Conservation (phyloP, 805 yeast genomes). For the Candida boleticola region DNA sequence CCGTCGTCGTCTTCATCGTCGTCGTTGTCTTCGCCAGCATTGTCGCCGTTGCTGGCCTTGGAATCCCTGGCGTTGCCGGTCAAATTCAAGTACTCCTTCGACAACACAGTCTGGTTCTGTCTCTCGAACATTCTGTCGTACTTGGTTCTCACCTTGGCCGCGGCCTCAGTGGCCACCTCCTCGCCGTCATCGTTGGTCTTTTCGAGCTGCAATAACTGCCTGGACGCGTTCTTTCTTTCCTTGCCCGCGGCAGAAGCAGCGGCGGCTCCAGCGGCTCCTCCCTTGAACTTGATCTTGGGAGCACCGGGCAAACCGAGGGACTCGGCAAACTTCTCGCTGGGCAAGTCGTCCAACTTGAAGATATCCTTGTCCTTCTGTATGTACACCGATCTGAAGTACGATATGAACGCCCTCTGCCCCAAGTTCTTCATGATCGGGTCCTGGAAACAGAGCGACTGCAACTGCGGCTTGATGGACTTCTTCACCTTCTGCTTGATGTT, state of each 20-base stretch:
- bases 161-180: conserved; percentile 28
- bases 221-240: conserved; percentile 76
- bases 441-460: conserved; percentile 87
- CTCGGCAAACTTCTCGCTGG: conserved; percentile 80
- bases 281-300: conserved; percentile 78
- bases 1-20: conserved; percentile 59
- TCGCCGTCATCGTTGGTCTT: conserved; percentile 32
- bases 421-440: conserved; percentile 89
- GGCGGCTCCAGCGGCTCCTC: conserved; percentile 20
- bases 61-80: conserved; percentile 41
- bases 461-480: conserved; percentile 73
- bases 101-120: conserved; percentile 85
- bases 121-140: conserved; percentile 96
- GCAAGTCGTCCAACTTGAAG: conserved; percentile 73
- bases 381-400: conserved; percentile 82
- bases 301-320: conserved; percentile 95
- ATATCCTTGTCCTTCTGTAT: conserved; percentile 86
- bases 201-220: conserved; percentile 59
- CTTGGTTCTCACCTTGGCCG: conserved; percentile 67
- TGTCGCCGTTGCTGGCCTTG: too few relatives aligned
- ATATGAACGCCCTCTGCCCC: conserved; percentile 93
- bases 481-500: conserved; percentile 73
- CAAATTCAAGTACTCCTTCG: conserved; percentile 82
- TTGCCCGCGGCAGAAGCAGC: conserved; percentile 47
- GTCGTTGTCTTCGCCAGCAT: conserved; percentile 40